These are phyloP conservation scores for Wickerhamiella nectarea DNA, from an alignment of 805 yeast genomes.

Conservation along the genomic window DNA sequence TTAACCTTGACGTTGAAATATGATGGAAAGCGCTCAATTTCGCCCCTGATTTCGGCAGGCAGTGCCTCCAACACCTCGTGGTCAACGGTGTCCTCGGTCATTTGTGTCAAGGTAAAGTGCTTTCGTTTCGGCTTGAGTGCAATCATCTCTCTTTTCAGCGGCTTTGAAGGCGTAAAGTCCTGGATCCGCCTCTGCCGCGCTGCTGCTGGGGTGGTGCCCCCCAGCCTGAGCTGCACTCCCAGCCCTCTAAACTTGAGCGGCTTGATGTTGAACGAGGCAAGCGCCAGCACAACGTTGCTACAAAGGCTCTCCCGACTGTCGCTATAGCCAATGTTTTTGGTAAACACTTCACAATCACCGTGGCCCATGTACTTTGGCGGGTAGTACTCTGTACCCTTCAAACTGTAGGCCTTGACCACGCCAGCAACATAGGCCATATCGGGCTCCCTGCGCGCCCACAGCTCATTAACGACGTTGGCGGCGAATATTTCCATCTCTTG, in stretches of 20 bases:
- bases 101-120: constrained; percentile 15
- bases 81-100: constrained; percentile 33
- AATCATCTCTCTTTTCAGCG: constrained; percentile 12
- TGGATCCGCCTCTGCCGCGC: constrained; percentile 10
- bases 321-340: constrained; percentile 48
- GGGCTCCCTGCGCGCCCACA: constrained; percentile 36
- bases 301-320: constrained; percentile 17
- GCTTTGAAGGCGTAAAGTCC: constrained; percentile 3
- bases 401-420: constrained; percentile 48
- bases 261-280: neutral
- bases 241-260: constrained; percentile 31
- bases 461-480: constrained; percentile 42
- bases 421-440: constrained; percentile 36
- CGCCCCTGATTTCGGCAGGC: constrained; percentile 53
- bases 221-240: constrained; percentile 39
- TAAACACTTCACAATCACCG: constrained; percentile 60
- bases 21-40: constrained; percentile 27
- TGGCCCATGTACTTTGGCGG: constrained; percentile 75
- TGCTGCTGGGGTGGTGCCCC: constrained; percentile 10
- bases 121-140: constrained; percentile 15
- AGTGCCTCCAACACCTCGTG: constrained; percentile 49
- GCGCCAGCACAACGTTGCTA: constrained; percentile 33
- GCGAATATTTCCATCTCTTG: constrained; percentile 55
- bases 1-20: constrained; percentile 11
- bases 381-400: constrained; percentile 39